Evolutionary conservation across 306 rosid genomes (phyloP).

Genomic region (Luffa acutangula): DNA sequence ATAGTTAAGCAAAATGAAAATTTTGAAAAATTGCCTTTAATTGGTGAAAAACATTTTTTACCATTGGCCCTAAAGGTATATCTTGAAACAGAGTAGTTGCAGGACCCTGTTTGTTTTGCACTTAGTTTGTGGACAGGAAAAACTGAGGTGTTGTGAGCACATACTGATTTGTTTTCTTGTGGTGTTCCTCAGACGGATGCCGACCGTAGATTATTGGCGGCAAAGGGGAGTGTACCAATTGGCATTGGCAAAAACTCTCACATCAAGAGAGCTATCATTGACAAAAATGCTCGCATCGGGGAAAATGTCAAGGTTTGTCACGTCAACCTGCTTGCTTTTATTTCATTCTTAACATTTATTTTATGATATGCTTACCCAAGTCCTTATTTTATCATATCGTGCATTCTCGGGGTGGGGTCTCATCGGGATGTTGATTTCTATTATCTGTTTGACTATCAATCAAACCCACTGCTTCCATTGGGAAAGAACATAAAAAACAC

Average conservation of each 20-base stretch:
- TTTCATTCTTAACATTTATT: background rate
- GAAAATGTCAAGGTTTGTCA: slow-evolving; percentile 72
- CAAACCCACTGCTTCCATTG: background rate
- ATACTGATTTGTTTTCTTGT: slow-evolving; percentile 20
- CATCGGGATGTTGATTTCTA: background rate
- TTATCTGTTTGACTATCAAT: background rate
- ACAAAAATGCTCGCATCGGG: slow-evolving; percentile 96
- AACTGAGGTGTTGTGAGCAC: background rate
- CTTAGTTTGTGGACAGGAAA: background rate
- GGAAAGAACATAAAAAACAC: background rate
- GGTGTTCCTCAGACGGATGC: slow-evolving; percentile 49
- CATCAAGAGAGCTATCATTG: slow-evolving; percentile 91
- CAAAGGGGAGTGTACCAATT: slow-evolving; percentile 80
- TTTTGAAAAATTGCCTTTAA: background rate
- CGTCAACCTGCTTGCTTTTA: background rate
- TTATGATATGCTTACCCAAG: background rate
- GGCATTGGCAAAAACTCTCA: slow-evolving; percentile 89
- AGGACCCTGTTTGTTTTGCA: background rate
- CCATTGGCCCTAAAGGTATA: background rate
- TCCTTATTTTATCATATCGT: background rate
- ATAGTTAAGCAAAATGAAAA: background rate
- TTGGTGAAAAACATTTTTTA: background rate
- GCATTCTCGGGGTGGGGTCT: background rate
- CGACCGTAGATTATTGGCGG: slow-evolving; percentile 76
- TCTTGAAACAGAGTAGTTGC: background rate